Evolutionary conservation across 345 rosid genomes (phyloP), one percentile per base, ranked within the genome.

Genomic region (Lagerstroemia speciosa): DNA sequence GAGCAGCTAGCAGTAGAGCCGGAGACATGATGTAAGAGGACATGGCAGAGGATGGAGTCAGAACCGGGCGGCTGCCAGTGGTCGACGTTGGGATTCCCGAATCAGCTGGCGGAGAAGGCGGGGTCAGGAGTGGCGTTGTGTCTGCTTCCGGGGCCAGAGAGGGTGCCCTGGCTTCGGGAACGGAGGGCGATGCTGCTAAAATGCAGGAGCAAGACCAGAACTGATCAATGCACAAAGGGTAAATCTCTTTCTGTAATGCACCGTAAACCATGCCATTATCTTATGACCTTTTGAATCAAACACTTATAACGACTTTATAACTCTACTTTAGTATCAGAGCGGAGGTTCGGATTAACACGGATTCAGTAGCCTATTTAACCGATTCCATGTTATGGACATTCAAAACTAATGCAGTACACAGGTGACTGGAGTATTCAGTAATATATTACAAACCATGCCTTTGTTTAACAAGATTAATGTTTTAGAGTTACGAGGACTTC

Each of bases 101-200:
- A 27, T 37, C 74, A 1, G 15, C 72, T 0, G 77, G 70, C 22
- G 84, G 57, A 29, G 83, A 70, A 55, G 81, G 82, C 0, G 96
- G 93, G 73, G 87, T 81, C 68, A 81, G 69, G 60, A 19, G 20
- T 6, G 91, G 85, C 0, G 83, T 77, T 3, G 87, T 81, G 69
- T 75, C 79, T 16, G 90, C 74, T 76, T 73, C 88, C 15, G 98
- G 97, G 48, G 96, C 57, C 63, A 74, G 48, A 57, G 85, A 74
- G 34, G 93, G 71, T 3, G 92, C 67, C 38, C 81, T 79, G 0
- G 95, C 83, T 74, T 82, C 81, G 24, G 98, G 93, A 65, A 80
- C 89, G 15, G 81, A 50, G 19, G 89, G 72, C 74, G 76, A 82
- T 72, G 81, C 43, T 5, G 61, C 71, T 74, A 52, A 24, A 46